phyloP scores from a whole-genome alignment of 2,329 filamentous ascomycete genomes.

The Arthrobotrys sinensis region DNA sequence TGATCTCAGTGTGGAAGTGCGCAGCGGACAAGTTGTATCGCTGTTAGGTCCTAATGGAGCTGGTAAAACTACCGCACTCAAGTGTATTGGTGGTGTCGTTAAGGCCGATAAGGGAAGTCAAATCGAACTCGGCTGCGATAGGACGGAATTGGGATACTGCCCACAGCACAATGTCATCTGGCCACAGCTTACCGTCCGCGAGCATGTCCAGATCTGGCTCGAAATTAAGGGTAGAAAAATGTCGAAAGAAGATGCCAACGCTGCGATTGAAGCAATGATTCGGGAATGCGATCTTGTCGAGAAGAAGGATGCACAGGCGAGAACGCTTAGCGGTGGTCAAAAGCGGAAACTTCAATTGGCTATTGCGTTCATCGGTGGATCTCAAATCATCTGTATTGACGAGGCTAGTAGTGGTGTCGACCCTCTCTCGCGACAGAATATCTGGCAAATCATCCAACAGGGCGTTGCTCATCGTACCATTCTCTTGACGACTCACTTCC shows the following conservation, averaged over 20 bases:
- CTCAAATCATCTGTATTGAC: constrained; percentile 88
- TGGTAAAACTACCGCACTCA: constrained; percentile 90
- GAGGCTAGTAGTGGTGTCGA: constrained; percentile 92
- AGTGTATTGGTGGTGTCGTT: constrained; percentile 87
- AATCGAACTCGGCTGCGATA: constrained; percentile 66
- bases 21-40: constrained; percentile 85
- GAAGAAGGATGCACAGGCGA: constrained; percentile 80
- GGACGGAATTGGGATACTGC: constrained; percentile 78
- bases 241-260: constrained; percentile 70
- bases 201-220: constrained; percentile 89
- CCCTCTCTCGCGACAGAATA: constrained; percentile 86
- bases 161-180: constrained; percentile 91
- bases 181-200: constrained; percentile 87
- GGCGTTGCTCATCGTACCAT: constrained; percentile 87
- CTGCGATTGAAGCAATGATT: constrained; percentile 77
- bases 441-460: constrained; percentile 92
- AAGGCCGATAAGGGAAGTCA: constrained; percentile 83
- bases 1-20: constrained; percentile 78
- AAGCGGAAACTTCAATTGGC: constrained; percentile 92
- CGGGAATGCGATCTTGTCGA: constrained; percentile 80
- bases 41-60: constrained; percentile 90
- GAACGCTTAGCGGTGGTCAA: constrained; percentile 89
- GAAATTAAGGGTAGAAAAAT: constrained; percentile 77
- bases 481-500: constrained; percentile 90
- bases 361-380: constrained; percentile 95